Conservation (phyloP, 1,139 yeast genomes). For the Nakaseomyces nivariensis region DNA sequence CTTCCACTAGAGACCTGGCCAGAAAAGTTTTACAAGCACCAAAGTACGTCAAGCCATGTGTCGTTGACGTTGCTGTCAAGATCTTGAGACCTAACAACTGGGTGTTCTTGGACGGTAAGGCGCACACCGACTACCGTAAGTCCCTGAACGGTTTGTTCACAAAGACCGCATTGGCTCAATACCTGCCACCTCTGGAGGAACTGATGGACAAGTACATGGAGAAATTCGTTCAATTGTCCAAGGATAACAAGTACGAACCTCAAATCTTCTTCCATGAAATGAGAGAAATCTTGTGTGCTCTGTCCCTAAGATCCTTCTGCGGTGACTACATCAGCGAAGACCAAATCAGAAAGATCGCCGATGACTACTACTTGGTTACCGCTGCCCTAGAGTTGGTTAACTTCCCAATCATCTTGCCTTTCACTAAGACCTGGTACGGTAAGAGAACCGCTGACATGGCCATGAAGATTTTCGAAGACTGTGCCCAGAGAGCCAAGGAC, state of each 20-base stretch:
- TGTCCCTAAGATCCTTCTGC: constrained; percentile 86
- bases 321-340: constrained; percentile 90
- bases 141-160: constrained; percentile 86
- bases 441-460: constrained; percentile 86
- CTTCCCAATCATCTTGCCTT: constrained; percentile 92
- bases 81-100: constrained; percentile 90
- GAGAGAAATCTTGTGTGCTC: constrained; percentile 92
- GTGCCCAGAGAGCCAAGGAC: constrained; percentile 79
- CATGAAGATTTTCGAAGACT: constrained; percentile 78
- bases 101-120: constrained; percentile 96
- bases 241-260: constrained; percentile 44
- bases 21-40: constrained; percentile 84
- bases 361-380: constrained; percentile 81
- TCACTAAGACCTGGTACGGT: constrained; percentile 97
- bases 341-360: constrained; percentile 79
- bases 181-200: constrained; percentile 74
- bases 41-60: constrained; percentile 87
- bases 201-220: constrained; percentile 76
- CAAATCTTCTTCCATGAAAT: constrained; percentile 80
- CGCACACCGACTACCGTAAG: constrained; percentile 84
- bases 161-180: constrained; percentile 67
- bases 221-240: constrained; percentile 46
- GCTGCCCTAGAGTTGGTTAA: constrained; percentile 95
- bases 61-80: constrained; percentile 91
- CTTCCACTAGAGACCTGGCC: constrained; percentile 80